A percentile compares a stretch with the other conserved stretches of the same genome.
phyloP scores from a whole-genome alignment of 108 stramenopile species.

The Fragilariopsis cylindrus region DNA sequence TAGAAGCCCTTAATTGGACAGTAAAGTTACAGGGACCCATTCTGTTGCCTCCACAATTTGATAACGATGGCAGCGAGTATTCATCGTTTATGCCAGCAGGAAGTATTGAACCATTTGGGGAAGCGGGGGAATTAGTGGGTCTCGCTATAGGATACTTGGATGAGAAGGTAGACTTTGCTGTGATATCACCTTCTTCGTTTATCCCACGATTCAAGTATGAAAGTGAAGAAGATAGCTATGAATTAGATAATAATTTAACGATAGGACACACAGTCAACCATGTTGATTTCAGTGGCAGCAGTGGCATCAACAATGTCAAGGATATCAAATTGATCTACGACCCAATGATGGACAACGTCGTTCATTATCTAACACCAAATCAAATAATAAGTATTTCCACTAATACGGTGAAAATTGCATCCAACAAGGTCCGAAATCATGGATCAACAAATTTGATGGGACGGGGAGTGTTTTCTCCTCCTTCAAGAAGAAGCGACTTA shows the following conservation, averaged over 20 bases:
- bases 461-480: constrained; percentile 24
- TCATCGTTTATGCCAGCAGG: constrained; percentile 12
- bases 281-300: constrained; percentile 32
- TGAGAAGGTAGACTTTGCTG: constrained; percentile 56
- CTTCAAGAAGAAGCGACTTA: constrained; percentile 16
- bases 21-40: constrained; percentile 55
- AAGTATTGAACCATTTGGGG: constrained; percentile 47
- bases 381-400: constrained; percentile 60
- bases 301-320: neutral
- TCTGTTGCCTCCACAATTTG: constrained; percentile 14
- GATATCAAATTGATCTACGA: constrained; percentile 49
- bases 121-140: constrained; percentile 50
- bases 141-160: constrained; percentile 50
- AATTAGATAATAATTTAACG: constrained; percentile 51
- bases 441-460: neutral
- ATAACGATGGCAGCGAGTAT: neutral
- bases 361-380: constrained; percentile 57
- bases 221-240: constrained; percentile 43
- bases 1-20: constrained; percentile 38
- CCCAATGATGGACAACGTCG: constrained; percentile 62
- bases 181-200: constrained; percentile 52
- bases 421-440: constrained; percentile 32
- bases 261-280: constrained; percentile 51
- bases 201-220: constrained; percentile 74
- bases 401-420: constrained; percentile 46